A percentile compares a stretch with the other conserved stretches of the same genome.
These are phyloP conservation scores for Royoungia palumana DNA, from an alignment of 768 basidiomycete species.

Conservation along the genomic window DNA sequence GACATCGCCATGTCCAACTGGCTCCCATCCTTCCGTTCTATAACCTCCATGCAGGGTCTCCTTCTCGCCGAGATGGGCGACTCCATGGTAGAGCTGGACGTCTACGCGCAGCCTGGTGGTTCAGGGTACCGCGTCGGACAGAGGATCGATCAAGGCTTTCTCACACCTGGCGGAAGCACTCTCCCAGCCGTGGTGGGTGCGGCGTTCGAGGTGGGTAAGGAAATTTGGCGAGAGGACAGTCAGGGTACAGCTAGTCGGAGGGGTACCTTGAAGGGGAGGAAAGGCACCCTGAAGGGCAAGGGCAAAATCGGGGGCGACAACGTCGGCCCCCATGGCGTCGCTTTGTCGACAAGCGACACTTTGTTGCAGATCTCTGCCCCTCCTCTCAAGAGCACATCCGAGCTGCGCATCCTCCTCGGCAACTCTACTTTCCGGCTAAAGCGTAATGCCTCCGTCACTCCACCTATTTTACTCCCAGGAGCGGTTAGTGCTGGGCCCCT, in stretches of 20 bases:
- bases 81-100: slow-evolving; percentile 44
- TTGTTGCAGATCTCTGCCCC: slow-evolving; percentile 50
- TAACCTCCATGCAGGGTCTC: slow-evolving; percentile 45
- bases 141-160: slow-evolving; percentile 33
- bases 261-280: slow-evolving; percentile 15
- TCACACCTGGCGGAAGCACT: slow-evolving; percentile 32
- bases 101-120: slow-evolving; percentile 30
- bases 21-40: slow-evolving; percentile 32
- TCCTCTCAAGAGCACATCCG: slow-evolving; percentile 48
- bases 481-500: slow-evolving; percentile 2
- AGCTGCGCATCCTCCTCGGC: slow-evolving; percentile 62
- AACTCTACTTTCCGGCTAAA: slow-evolving; percentile 55
- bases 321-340: slow-evolving; percentile 11
- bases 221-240: slow-evolving; percentile 20
- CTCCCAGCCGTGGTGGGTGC: slow-evolving; percentile 7
- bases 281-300: slow-evolving; percentile 5
- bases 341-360: slow-evolving; percentile 48
- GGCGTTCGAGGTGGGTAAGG: slow-evolving; percentile 17
- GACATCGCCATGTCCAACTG: slow-evolving; percentile 8
- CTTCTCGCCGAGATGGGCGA: slow-evolving; percentile 47
- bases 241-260: slow-evolving; percentile 5
- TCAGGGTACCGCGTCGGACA: slow-evolving; percentile 42
- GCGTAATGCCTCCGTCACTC: slow-evolving; percentile 46
- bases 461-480: slow-evolving; percentile 17
- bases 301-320: slow-evolving; percentile 5